These are phyloP conservation scores for Oleoguttula mirabilis DNA, from an alignment of 495 filamentous ascomycete genomes.

Conservation along the genomic window DNA sequence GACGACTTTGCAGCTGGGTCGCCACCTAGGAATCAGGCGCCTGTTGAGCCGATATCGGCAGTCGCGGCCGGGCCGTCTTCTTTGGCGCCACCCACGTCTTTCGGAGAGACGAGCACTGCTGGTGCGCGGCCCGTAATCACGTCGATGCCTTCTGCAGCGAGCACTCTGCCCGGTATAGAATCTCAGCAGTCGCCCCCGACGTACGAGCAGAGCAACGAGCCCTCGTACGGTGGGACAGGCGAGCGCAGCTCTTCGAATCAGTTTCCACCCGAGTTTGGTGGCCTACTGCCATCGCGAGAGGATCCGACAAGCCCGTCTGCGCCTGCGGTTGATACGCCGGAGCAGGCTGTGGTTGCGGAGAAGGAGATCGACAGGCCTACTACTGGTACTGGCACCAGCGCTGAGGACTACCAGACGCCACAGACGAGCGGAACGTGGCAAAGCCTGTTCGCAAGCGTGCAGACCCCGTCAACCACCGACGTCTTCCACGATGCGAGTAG, in stretches of 20 bases:
- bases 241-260: conserved; percentile 31
- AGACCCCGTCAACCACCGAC: conserved; percentile 8
- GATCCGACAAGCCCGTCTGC: conserved; percentile 45
- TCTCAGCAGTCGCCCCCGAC: conserved; percentile 55
- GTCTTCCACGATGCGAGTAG: conserved; percentile 34
- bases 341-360: background rate
- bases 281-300: conserved; percentile 51
- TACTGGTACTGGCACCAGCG: background rate
- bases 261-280: conserved; percentile 50
- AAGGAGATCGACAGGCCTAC: conserved; percentile 1
- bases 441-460: background rate
- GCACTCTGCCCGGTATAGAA: conserved; percentile 38
- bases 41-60: background rate
- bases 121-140: background rate
- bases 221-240: conserved; percentile 23
- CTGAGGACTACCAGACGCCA: background rate
- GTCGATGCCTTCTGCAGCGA: conserved; percentile 20
- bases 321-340: conserved; percentile 2
- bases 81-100: background rate
- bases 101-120: conserved; percentile 4
- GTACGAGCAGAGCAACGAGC: conserved; percentile 41
- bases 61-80: background rate
- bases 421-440: conserved; percentile 1
- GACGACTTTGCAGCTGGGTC: conserved; percentile 77
- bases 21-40: conserved; percentile 35